phyloP scores from a whole-genome alignment of 495 filamentous ascomycete species.

The Aspergillus biplanus region DNA sequence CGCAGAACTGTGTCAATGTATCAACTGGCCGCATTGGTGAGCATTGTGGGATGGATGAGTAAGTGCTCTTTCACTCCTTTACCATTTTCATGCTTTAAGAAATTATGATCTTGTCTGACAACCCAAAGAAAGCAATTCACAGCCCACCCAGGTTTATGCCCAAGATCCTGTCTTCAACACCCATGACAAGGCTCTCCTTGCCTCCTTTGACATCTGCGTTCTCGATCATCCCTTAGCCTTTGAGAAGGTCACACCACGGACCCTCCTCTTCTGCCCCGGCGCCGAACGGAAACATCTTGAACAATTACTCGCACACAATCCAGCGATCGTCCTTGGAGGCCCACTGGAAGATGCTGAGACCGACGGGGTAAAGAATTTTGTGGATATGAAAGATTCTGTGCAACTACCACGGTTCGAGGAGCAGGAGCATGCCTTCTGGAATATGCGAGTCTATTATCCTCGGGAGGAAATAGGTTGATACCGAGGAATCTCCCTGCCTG shows the following conservation, averaged over 20 bases:
- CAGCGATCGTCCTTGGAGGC: conserved; percentile 39
- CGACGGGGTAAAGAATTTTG: conserved; percentile 31
- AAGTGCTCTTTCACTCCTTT: conserved; percentile 14
- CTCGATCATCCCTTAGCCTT: conserved; percentile 63
- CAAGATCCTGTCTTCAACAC: conserved; percentile 75
- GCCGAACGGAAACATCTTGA: conserved; percentile 45
- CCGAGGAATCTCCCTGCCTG: not conserved
- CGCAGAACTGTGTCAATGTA: conserved; percentile 48
- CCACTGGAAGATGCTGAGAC: conserved; percentile 41
- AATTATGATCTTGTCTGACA: not conserved
- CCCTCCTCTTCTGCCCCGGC: conserved; percentile 67
- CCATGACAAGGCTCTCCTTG: conserved; percentile 62
- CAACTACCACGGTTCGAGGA: conserved; percentile 39
- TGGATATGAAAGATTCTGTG: conserved; percentile 27
- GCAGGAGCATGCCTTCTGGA: conserved; percentile 49
- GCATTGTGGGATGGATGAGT: conserved; percentile 45
- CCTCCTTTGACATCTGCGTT: conserved; percentile 53
- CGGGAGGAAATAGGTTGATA: not conserved
- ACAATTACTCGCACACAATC: conserved; percentile 33
- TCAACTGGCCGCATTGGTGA: conserved; percentile 65
- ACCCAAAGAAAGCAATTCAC: conserved; percentile 1
- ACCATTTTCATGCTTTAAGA: conserved; percentile 6
- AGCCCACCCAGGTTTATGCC: conserved; percentile 46
- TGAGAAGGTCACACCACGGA: conserved; percentile 48
- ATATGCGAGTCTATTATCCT: conserved; percentile 43